Conservation (phyloP, 1,284 basidiomycete species). For the Irpex sp. region DNA sequence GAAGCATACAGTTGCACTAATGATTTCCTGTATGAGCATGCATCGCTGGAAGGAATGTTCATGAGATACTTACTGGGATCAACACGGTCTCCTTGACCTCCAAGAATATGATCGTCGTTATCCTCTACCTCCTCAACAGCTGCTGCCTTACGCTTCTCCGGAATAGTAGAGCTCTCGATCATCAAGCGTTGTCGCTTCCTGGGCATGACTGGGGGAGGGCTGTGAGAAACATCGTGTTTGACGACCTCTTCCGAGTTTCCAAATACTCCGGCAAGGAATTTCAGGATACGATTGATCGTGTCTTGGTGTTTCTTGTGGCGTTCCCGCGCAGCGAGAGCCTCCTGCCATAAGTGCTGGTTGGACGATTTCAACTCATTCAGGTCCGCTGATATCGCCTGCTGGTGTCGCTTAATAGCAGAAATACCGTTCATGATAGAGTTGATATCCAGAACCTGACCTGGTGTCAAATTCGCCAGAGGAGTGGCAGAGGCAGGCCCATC, state of each 20-base stretch:
- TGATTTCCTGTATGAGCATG: conserved; percentile 21
- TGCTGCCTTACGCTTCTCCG: conserved; percentile 33
- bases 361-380: conserved; percentile 85
- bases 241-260: conserved; percentile 49
- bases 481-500: conserved; percentile 18
- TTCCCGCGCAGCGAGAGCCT: conserved; percentile 78
- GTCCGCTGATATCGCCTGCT: conserved; percentile 85
- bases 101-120: conserved; percentile 29
- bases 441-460: conserved; percentile 66
- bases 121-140: conserved; percentile 37
- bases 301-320: conserved; percentile 91
- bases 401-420: conserved; percentile 87
- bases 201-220: conserved; percentile 42
- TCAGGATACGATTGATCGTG: conserved; percentile 94
- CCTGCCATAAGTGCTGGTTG: conserved; percentile 91
- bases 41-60: background rate
- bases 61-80: background rate
- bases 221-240: conserved; percentile 40
- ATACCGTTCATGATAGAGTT: conserved; percentile 81
- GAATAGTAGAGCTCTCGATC: conserved; percentile 54
- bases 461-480: conserved; percentile 25
- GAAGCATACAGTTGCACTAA: conserved; percentile 16
- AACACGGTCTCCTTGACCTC: conserved; percentile 10
- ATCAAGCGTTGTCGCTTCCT: conserved; percentile 54
- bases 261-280: conserved; percentile 93